A percentile compares a stretch with the other conserved stretches of the same genome.
phyloP scores from a whole-genome alignment of 2,329 filamentous ascomycete genomes.

The Ceratocystis lukuohia region DNA sequence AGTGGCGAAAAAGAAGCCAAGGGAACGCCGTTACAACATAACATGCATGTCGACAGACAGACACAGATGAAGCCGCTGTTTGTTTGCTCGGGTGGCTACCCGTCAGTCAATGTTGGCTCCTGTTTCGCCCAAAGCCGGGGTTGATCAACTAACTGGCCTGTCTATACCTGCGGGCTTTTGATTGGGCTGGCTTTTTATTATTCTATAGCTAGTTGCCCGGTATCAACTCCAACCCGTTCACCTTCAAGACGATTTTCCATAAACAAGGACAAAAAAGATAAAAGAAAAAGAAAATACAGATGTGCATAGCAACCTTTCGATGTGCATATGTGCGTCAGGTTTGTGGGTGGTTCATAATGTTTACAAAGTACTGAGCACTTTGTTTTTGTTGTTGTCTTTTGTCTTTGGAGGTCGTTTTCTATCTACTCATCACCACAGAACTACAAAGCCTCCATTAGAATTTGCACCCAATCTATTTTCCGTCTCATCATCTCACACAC shows the following conservation, averaged over 20 bases:
- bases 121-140: neutral
- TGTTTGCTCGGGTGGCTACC: conserved; percentile 8
- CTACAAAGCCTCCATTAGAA: neutral
- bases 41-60: conserved; percentile 3
- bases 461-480: neutral
- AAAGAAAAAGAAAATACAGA: neutral
- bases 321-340: neutral
- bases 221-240: neutral
- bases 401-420: neutral
- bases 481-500: neutral
- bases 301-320: neutral
- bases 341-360: neutral
- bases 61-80: neutral
- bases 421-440: neutral
- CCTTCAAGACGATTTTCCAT: neutral
- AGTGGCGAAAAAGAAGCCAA: conserved; percentile 1
- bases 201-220: neutral
- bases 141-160: neutral
- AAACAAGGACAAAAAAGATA: neutral
- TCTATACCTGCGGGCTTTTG: neutral
- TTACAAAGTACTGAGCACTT: neutral
- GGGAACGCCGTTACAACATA: conserved; percentile 6
- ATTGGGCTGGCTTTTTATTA: neutral
- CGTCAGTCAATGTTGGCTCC: neutral
- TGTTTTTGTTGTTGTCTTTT: neutral